Evolutionary conservation across 305 asterid genomes (phyloP), one percentile per base, ranked within the genome.

Genomic region (Fraxinus greggii): DNA sequence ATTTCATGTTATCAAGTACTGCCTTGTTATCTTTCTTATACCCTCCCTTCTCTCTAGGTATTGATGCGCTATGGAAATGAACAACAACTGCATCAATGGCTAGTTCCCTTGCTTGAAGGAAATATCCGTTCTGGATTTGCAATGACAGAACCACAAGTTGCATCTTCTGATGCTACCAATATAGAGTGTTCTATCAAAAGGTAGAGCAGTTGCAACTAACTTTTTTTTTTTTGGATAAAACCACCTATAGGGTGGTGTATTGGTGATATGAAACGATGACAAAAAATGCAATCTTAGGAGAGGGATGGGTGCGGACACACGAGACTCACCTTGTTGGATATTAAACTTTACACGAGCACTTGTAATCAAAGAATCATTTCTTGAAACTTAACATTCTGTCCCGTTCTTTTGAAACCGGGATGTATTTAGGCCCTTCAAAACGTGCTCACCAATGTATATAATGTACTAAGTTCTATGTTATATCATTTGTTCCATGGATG

Each of bases 101-200:
- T 94, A 36, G 89, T 94, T 82, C 98, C 99, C 13, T 90, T 95
- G 91, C 98, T 95, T 26, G 94, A 93, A 85, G 99, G 98, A 82
- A 91, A 77, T 19, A 93, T 92, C 40, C 91, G 98, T 28, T 95
- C 99, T 73, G 98, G 98, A 81, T 95, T 95, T 72, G 99, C 99
- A 40, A 95, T 95, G 99, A 95, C 99, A 13, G 99, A 95, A 83
- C 98, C 98, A 24, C 98, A 94, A 89, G 98, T 95, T 83, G 99
- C 98, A 51, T 95, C 99, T 56, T 95, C 98, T 48, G 99, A 94
- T 88, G 98, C 99, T 35, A 94, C 98, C 75, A 95, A 95, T 84
- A 95, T 94, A 35, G 98, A 95, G 89, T 95, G 98, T 86, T 95
- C 98, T 79, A 95, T 95, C 86, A 76, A 79, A 87, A 94, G 98